A percentile compares a stretch with the other conserved stretches of the same genome.
Conservation (phyloP, 1,284 basidiomycete species). For the Irpex lacteus region DNA sequence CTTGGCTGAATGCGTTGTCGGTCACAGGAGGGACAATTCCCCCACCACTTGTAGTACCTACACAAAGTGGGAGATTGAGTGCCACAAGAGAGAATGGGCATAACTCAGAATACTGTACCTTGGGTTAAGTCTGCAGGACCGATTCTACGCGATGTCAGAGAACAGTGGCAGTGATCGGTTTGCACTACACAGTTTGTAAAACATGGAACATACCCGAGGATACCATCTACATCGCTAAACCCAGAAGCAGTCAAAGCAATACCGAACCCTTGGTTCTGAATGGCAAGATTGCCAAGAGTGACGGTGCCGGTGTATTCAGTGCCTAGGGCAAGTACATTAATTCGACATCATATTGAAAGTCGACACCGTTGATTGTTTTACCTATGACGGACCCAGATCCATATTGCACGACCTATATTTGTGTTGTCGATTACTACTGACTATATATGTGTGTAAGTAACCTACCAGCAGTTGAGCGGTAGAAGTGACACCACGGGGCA, state of each 20-base stretch:
- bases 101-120: conserved; percentile 13
- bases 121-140: conserved; percentile 47
- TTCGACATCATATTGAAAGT: not conserved
- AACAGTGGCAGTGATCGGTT: not conserved
- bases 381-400: conserved; percentile 22
- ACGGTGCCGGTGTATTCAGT: conserved; percentile 22
- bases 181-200: not conserved
- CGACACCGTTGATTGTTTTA: not conserved
- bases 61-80: not conserved
- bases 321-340: conserved; percentile 8
- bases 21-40: conserved; percentile 13
- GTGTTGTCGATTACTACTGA: not conserved
- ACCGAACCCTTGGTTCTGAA: conserved; percentile 46
- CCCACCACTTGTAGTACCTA: not conserved
- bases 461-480: conserved; percentile 19
- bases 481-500: conserved; percentile 39
- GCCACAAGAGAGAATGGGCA: too few species aligned
- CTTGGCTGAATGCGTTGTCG: conserved; percentile 43
- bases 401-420: conserved; percentile 19
- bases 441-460: not conserved
- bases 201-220: conserved; percentile 37
- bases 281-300: conserved; percentile 13
- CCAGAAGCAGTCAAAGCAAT: conserved; percentile 40
- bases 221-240: conserved; percentile 43
- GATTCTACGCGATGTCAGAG: conserved; percentile 27